Evolutionary conservation across 2,329 filamentous ascomycete species (phyloP).

Genomic region (Talaromyces verruculosus): DNA sequence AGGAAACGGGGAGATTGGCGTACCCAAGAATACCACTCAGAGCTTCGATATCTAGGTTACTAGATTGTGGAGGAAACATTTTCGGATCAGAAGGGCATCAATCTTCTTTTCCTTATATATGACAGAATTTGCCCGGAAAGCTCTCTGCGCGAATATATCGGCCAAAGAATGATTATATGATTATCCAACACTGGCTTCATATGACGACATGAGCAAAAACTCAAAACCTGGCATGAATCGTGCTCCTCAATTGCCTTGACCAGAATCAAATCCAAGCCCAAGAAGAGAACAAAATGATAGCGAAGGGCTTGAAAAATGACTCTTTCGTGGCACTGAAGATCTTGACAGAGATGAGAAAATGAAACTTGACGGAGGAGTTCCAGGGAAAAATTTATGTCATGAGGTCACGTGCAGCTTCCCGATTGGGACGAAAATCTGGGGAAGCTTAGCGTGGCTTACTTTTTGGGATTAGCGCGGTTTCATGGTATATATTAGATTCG

Average conservation of each 20-base stretch:
- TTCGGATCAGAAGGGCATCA: not conserved
- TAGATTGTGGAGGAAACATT: constrained; percentile 43
- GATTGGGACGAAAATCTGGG: constrained; percentile 19
- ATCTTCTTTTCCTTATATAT: not conserved
- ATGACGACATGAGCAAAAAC: constrained; percentile 5
- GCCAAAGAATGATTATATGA: not conserved
- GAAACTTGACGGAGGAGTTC: not conserved
- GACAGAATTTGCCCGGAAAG: not conserved
- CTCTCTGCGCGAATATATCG: not conserved
- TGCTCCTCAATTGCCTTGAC: not conserved
- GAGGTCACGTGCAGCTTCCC: constrained; percentile 16
- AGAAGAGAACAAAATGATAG: not conserved
- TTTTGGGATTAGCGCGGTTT: not conserved
- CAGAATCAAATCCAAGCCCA: not conserved
- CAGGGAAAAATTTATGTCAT: constrained; percentile 15
- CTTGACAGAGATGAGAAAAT: not conserved
- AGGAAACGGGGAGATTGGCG: constrained; percentile 27
- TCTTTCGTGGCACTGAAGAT: not conserved
- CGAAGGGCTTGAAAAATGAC: not conserved
- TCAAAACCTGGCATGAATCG: not conserved
- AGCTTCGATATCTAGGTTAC: constrained; percentile 79
- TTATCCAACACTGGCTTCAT: not conserved
- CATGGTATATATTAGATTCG: not conserved
- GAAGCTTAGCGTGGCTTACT: constrained; percentile 7
- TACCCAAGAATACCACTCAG: constrained; percentile 89